Evolutionary conservation across 768 basidiomycete genomes (phyloP).

Genomic region (Termitomyces sp.): DNA sequence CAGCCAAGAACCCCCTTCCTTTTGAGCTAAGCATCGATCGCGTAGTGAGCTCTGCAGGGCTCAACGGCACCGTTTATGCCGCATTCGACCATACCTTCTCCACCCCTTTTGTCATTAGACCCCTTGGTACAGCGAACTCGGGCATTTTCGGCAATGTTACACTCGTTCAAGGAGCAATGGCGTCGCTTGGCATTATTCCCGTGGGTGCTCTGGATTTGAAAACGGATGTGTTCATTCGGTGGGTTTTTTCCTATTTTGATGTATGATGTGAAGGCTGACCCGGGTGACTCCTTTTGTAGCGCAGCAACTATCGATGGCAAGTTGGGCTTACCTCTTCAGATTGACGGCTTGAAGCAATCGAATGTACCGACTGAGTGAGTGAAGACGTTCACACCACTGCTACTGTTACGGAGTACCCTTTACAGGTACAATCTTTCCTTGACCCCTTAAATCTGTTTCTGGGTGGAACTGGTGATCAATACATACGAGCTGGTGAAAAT

Average conservation of each 20-base stretch:
- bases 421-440: background rate
- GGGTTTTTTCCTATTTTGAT: constrained; percentile 1
- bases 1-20: constrained; percentile 38
- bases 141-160: constrained; percentile 52
- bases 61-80: constrained; percentile 52
- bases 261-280: background rate
- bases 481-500: background rate
- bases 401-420: background rate
- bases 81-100: constrained; percentile 55
- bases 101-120: constrained; percentile 43
- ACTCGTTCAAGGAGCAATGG: constrained; percentile 45
- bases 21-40: constrained; percentile 41
- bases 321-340: constrained; percentile 28
- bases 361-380: constrained; percentile 31
- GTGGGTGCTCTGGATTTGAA: constrained; percentile 47
- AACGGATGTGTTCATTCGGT: constrained; percentile 34
- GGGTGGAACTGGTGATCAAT: background rate
- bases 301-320: constrained; percentile 22
- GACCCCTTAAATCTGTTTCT: background rate
- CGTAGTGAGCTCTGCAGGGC: constrained; percentile 35
- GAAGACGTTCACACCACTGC: background rate
- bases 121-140: constrained; percentile 48
- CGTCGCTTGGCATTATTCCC: constrained; percentile 50
- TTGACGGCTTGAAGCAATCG: constrained; percentile 29
- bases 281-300: background rate